Evolutionary conservation across 306 rosid genomes (phyloP), one percentile per base, ranked within the genome.

Genomic region (Rosa rugosa): DNA sequence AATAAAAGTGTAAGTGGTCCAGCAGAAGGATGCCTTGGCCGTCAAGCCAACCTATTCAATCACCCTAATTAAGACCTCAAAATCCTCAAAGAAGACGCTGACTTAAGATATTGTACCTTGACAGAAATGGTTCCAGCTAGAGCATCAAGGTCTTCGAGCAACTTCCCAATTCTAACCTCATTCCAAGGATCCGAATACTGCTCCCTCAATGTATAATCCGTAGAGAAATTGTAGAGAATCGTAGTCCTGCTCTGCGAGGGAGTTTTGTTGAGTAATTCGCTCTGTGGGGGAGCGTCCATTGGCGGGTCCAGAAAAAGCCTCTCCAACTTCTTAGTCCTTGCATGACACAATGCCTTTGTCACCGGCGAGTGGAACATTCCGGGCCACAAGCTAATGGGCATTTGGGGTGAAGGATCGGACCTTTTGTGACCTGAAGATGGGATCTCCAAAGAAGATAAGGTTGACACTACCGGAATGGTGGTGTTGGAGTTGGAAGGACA

Each of bases 351-450:
- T 42, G 99, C 99, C 8, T 90, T 79, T 1, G 97, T 92, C 46
- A 94, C 99, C 23, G 99, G 97, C 14, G 99, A 94, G 70, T 91
- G 99, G 89, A 88, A 91, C 93, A 92, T 92, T 66, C 97, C 99
- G 0, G 97, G 97, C 98, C 98, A 92, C 51, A 92, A 25, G 22
- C 77, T 82, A 18, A 90, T 90, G 36, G 97, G 97, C 77, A 87
- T 89, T 66, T 90, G 87, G 67, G 66, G 73, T 4, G 79, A 59
- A 31, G 86, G 44, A 17, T 47, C 45, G 44, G 62, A 13, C 47
- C 74, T 71, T 20, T 36, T 77, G 42, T 73, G 66, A 42, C 41
- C 16, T 27, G 87, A 67, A 47, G 69, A 70, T 51, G 74, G 72
- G 56, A 57, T 46, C 23, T 42, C 45, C 45, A 42, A 42, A 42